Conservation (phyloP, 2,329 filamentous ascomycete species). For the Daldinia sp. region DNA sequence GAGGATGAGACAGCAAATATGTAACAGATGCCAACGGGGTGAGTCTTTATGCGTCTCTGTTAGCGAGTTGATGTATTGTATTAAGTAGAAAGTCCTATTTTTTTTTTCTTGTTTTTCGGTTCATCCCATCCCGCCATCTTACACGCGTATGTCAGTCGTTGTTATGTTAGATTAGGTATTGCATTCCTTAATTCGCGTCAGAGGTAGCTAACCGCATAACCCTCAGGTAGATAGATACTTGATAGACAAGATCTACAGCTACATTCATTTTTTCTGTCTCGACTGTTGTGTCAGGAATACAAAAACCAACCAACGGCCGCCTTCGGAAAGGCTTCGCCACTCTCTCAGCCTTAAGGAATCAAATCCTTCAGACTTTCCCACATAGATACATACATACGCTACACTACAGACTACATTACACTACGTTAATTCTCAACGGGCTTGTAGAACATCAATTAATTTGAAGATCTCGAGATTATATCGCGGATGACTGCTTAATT, state of each 20-base stretch:
- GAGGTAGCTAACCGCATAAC: too few relatives aligned
- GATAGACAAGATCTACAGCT: too few relatives aligned
- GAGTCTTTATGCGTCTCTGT: constrained; percentile 4
- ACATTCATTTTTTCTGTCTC: too few relatives aligned
- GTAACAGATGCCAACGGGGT: neutral
- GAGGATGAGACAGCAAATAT: constrained; percentile 12
- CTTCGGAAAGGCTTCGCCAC: constrained; percentile 20
- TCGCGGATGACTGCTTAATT: neutral
- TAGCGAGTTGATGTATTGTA: neutral
- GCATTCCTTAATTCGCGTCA: too few relatives aligned
- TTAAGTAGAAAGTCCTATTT: neutral
- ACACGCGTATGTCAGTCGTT: neutral
- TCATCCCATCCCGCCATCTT: neutral
- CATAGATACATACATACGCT: neutral
- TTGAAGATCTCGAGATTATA: constrained; percentile 1
- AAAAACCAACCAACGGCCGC: too few relatives aligned
- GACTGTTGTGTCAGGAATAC: too few relatives aligned
- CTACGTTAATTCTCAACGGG: neutral
- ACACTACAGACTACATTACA: neutral
- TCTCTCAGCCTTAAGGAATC: constrained; percentile 15
- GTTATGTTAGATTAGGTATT: too few relatives aligned
- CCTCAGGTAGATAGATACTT: neutral
- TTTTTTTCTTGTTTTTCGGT: neutral
- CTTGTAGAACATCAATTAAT: neutral
- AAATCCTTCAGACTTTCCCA: constrained; percentile 17